Evolutionary conservation across 176 grass and related monocot species (phyloP).

Genomic region (Eragrostis nindensis): DNA sequence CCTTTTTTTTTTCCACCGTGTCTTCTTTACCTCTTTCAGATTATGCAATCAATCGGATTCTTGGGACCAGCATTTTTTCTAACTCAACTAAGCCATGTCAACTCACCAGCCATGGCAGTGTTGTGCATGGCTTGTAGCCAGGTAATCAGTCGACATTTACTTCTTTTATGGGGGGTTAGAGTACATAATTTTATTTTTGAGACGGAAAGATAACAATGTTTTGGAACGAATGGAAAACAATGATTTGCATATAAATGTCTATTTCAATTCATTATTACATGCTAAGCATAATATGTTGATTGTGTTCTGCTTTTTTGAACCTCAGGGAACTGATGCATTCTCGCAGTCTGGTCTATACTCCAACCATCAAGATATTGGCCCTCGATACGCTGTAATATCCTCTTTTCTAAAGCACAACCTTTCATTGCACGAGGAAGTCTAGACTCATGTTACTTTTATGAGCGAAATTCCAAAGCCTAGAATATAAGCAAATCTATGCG

Average conservation of each 20-base stretch:
- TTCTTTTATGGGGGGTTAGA: slow-evolving; percentile 4
- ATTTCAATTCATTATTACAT: background rate
- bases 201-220: background rate
- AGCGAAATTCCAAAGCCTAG: background rate
- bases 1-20: slow-evolving; percentile 2
- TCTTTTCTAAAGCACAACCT: background rate
- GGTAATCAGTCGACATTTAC: slow-evolving; percentile 52
- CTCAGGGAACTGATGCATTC: slow-evolving; percentile 91
- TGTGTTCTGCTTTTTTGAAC: slow-evolving; percentile 6
- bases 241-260: background rate
- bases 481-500: slow-evolving; percentile 29
- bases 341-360: slow-evolving; percentile 97
- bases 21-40: slow-evolving; percentile 52
- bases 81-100: slow-evolving; percentile 88
- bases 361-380: slow-evolving; percentile 97
- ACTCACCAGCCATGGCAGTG: slow-evolving; percentile 88
- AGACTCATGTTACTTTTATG: background rate
- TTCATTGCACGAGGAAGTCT: background rate
- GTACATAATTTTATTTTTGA: background rate
- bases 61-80: slow-evolving; percentile 97
- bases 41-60: slow-evolving; percentile 99
- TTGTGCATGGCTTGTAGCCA: slow-evolving; percentile 97
- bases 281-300: background rate
- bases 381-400: slow-evolving; percentile 76
- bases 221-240: background rate